phyloP scores from a whole-genome alignment of 1,139 yeast species.

The Yamadazyma pseudoaaseri region DNA sequence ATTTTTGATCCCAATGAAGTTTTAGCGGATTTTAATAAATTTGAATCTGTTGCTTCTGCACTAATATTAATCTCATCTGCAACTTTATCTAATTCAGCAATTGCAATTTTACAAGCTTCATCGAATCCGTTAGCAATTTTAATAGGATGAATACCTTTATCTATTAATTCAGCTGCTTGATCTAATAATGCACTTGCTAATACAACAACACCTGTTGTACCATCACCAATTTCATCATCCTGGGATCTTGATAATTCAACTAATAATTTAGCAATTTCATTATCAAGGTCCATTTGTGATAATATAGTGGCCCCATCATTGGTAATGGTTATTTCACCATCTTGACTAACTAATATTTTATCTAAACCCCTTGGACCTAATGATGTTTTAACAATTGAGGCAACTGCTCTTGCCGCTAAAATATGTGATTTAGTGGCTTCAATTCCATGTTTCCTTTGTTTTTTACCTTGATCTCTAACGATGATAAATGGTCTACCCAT shows the following conservation, averaged over 20 bases:
- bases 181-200: constrained; percentile 92
- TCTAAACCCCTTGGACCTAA: constrained; percentile 98
- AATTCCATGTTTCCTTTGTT: constrained; percentile 86
- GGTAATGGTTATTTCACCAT: constrained; percentile 96
- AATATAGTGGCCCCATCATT: constrained; percentile 98
- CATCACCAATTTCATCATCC: constrained; percentile 99
- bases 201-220: constrained; percentile 98
- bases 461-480: constrained; percentile 94
- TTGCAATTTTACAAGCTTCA: constrained; percentile 92
- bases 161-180: constrained; percentile 91
- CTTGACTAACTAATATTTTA: constrained; percentile 87
- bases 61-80: constrained; percentile 62
- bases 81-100: constrained; percentile 67
- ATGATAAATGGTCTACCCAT: constrained; percentile 98
- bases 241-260: constrained; percentile 95
- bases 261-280: constrained; percentile 91
- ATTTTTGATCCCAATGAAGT: constrained; percentile 95
- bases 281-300: constrained; percentile 93
- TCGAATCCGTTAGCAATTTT: constrained; percentile 97
- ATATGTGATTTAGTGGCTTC: constrained; percentile 97
- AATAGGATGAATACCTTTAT: constrained; percentile 96
- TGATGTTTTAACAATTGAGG: constrained; percentile 87
- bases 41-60: constrained; percentile 47
- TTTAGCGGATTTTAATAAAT: constrained; percentile 84
- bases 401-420: constrained; percentile 93